Conservation (phyloP, 345 rosid genomes). For the Eucalyptus cloeziana region DNA sequence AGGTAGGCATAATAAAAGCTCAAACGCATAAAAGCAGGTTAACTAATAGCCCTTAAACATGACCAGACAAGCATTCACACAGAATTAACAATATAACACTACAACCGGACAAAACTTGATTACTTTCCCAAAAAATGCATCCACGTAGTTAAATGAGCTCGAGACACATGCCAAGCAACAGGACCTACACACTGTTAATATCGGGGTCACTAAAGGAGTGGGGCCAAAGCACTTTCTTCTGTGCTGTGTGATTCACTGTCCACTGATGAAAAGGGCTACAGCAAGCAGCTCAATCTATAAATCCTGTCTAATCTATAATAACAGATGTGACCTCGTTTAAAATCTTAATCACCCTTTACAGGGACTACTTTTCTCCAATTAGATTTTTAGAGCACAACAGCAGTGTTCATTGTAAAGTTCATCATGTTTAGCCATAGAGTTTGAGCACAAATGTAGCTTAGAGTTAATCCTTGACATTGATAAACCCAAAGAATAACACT, state of each 20-base stretch:
- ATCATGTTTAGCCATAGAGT: neutral
- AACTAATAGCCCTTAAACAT: neutral
- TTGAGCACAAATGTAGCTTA: neutral
- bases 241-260: neutral
- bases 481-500: neutral
- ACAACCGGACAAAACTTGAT: neutral
- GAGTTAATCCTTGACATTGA: neutral
- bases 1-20: neutral
- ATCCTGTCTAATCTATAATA: neutral
- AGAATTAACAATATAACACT: neutral
- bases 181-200: neutral
- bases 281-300: neutral
- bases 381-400: neutral
- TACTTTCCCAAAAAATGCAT: neutral
- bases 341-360: neutral
- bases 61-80: neutral
- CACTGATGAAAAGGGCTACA: neutral
- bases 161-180: neutral
- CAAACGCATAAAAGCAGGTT: neutral
- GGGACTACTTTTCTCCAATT: neutral
- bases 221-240: neutral
- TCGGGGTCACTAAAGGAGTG: neutral
- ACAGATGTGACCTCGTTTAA: neutral
- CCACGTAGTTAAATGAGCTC: neutral
- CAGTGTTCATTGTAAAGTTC: neutral